Evolutionary conservation across 2,329 filamentous ascomycete species (phyloP).

Genomic region (Diaporthe citriasiana): DNA sequence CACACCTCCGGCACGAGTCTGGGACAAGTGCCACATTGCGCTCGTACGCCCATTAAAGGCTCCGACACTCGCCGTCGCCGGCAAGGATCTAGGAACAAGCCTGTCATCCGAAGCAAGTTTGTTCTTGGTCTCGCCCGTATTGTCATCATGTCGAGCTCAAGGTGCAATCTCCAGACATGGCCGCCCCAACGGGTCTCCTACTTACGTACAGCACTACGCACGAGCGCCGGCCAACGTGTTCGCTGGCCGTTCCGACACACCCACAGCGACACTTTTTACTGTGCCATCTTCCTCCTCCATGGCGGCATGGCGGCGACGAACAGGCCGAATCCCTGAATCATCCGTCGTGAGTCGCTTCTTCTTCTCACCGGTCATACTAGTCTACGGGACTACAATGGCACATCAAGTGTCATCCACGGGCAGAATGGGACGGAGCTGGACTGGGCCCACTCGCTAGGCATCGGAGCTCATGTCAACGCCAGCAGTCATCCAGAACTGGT

Average conservation of each 20-base stretch:
- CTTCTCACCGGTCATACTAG: not conserved
- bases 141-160: not conserved
- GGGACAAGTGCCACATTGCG: not conserved
- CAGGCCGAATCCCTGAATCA: constrained; percentile 16
- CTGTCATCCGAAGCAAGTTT: not conserved
- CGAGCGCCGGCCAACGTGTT: not conserved
- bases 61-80: not conserved
- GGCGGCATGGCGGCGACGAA: not conserved
- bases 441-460: not conserved
- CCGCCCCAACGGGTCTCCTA: constrained; percentile 5
- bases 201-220: constrained; percentile 16
- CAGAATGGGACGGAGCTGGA: not conserved
- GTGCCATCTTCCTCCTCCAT: not conserved
- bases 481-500: no score
- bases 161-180: constrained; percentile 2
- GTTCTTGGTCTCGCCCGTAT: not conserved
- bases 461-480: not conserved
- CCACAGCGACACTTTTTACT: constrained; percentile 7
- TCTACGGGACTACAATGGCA: not conserved
- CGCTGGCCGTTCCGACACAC: constrained; percentile 10
- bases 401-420: not conserved
- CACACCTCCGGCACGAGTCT: not conserved
- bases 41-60: not conserved
- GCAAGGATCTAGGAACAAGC: not conserved
- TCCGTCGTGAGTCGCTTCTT: not conserved